These are phyloP conservation scores for Lophiostoma macrostomum DNA, from an alignment of 495 filamentous ascomycete genomes.

Conservation along the genomic window DNA sequence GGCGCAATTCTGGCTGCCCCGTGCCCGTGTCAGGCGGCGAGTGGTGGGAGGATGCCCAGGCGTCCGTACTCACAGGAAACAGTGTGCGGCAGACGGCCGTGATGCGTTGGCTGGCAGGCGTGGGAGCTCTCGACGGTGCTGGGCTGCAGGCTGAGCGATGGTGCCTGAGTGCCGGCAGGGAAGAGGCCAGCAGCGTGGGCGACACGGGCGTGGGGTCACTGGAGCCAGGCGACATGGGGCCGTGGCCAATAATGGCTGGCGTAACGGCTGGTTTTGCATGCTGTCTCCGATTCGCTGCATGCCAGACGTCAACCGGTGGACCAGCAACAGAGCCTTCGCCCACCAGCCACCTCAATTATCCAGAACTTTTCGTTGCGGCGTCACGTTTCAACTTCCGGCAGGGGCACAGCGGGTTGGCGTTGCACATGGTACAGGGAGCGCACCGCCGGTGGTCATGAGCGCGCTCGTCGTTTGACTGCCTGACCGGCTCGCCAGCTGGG, in stretches of 20 bases:
- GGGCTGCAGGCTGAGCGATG: too few species aligned
- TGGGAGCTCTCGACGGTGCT: too few species aligned
- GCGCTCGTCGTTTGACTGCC: neutral
- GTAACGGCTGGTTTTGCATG: conserved; percentile 11
- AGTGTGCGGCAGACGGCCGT: too few species aligned
- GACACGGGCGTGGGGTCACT: conserved; percentile 6
- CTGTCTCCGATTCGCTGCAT: conserved; percentile 19
- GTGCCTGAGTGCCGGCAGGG: neutral
- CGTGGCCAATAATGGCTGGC: conserved; percentile 25
- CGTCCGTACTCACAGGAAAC: too few species aligned
- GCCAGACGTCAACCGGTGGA: neutral
- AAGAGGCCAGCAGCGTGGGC: conserved; percentile 14
- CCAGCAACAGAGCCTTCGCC: too few species aligned
- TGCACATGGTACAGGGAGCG: neutral
- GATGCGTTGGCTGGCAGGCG: too few species aligned
- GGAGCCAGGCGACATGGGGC: conserved; percentile 1
- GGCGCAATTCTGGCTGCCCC: neutral
- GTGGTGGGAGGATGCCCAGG: neutral
- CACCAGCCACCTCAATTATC: too few species aligned
- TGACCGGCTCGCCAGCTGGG: neutral
- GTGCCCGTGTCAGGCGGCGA: neutral
- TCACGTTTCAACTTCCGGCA: neutral
- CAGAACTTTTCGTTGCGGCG: too few species aligned
- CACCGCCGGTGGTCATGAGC: neutral
- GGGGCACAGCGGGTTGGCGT: neutral